A percentile compares a stretch with the other conserved stretches of the same genome.
Conservation (phyloP, 768 basidiomycete genomes). For the Lactarius quietus region DNA sequence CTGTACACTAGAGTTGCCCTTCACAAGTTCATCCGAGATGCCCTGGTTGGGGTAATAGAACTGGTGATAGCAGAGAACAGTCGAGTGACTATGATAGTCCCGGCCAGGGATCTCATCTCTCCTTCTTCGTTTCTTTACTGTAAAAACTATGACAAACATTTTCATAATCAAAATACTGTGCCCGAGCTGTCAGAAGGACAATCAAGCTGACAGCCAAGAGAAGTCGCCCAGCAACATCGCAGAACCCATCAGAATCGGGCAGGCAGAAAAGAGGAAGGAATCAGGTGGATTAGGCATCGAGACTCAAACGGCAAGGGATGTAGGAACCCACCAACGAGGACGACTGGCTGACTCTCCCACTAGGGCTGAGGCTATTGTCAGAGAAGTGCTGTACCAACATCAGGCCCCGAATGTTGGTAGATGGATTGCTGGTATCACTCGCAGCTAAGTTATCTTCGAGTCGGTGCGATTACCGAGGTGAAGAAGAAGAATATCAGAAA, state of each 20-base stretch:
- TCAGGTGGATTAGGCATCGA: background rate
- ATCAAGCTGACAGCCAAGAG: background rate
- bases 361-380: background rate
- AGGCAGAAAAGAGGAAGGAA: background rate
- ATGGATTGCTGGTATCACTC: background rate
- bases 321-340: background rate
- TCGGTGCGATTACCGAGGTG: background rate
- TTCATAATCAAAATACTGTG: background rate
- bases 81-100: no score
- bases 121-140: background rate
- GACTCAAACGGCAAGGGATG: background rate
- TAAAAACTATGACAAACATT: background rate
- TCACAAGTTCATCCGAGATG: background rate
- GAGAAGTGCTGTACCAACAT: background rate
- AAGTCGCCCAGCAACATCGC: background rate
- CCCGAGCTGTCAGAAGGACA: conserved; percentile 8
- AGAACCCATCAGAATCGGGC: background rate
- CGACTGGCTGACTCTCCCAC: background rate
- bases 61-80: background rate
- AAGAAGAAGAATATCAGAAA: background rate
- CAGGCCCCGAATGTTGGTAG: background rate
- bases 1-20: background rate
- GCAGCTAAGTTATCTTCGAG: background rate
- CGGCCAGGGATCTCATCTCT: background rate
- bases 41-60: background rate